phyloP scores from a whole-genome alignment of 768 basidiomycete genomes.

The Dacryopinax primogenitus region DNA sequence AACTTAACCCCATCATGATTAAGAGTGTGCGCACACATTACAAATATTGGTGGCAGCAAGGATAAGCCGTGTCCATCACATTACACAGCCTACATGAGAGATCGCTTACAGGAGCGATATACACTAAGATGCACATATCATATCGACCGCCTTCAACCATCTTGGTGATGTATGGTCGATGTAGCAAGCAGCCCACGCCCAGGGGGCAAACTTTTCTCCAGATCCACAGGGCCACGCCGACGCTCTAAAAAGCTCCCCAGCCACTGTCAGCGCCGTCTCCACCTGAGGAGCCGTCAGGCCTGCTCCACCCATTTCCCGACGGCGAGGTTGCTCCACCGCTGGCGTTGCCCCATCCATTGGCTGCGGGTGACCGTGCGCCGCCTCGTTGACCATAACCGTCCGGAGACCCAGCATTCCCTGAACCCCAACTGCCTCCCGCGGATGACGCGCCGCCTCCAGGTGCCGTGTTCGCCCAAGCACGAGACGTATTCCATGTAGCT shows the following conservation, averaged over 20 bases:
- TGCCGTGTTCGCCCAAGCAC: not conserved
- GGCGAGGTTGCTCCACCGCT: not conserved
- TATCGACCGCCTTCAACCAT: not conserved
- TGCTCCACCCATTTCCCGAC: not conserved
- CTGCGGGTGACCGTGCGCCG: not conserved
- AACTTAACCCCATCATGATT: no score
- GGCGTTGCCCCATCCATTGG: constrained; percentile 1
- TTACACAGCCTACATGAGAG: not conserved
- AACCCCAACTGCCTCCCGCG: not conserved
- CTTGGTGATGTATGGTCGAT: not conserved
- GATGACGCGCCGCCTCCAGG: not conserved
- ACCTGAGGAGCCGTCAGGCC: not conserved
- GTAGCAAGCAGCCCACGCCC: not conserved
- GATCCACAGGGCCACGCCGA: not conserved
- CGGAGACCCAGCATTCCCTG: not conserved
- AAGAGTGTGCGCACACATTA: no score
- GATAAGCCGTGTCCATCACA: not conserved
- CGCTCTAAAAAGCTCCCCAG: constrained; percentile 1
- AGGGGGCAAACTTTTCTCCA: not conserved
- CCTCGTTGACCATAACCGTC: not conserved
- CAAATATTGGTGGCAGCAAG: no score
- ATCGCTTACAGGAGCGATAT: not conserved
- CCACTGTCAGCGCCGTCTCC: not conserved
- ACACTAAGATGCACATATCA: constrained; percentile 8
- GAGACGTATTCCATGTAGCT: not conserved